Evolutionary conservation across 805 yeast genomes (phyloP).

Genomic region (Grigorovia transvaalensis): DNA sequence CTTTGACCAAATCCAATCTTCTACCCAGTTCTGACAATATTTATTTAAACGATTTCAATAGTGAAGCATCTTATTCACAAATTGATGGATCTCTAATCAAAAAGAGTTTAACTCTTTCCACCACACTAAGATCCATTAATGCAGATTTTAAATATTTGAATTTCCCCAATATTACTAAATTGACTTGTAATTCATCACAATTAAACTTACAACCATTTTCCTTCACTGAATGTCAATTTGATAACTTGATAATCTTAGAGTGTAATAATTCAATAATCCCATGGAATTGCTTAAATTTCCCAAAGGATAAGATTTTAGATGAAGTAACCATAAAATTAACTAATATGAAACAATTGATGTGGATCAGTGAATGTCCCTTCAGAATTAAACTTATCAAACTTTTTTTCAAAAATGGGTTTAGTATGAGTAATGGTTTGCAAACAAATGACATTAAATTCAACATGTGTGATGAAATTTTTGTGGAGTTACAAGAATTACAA

Average conservation of each 20-base stretch:
- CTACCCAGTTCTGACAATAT: conserved; percentile 18
- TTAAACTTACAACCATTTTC: conserved; percentile 6
- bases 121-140: conserved; percentile 12
- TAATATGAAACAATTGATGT: conserved; percentile 11
- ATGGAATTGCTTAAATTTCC: conserved; percentile 12
- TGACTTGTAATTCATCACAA: conserved; percentile 7
- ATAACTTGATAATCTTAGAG: conserved; percentile 6
- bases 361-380: conserved; percentile 15
- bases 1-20: background rate
- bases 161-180: conserved; percentile 11
- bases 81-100: conserved; percentile 15
- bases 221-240: conserved; percentile 15
- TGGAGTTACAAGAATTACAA: conserved; percentile 11
- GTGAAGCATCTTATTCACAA: conserved; percentile 9
- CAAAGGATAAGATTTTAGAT: conserved; percentile 3
- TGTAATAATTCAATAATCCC: conserved; percentile 12
- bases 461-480: background rate
- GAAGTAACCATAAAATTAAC: conserved; percentile 8
- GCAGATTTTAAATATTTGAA: conserved; percentile 10
- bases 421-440: background rate
- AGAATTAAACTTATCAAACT: conserved; percentile 4
- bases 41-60: conserved; percentile 13
- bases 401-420: background rate
- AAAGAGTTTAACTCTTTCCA: conserved; percentile 8
- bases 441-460: background rate